These are phyloP conservation scores for Beauveria asiatica DNA, from an alignment of 2,329 filamentous ascomycete genomes.

Conservation along the genomic window DNA sequence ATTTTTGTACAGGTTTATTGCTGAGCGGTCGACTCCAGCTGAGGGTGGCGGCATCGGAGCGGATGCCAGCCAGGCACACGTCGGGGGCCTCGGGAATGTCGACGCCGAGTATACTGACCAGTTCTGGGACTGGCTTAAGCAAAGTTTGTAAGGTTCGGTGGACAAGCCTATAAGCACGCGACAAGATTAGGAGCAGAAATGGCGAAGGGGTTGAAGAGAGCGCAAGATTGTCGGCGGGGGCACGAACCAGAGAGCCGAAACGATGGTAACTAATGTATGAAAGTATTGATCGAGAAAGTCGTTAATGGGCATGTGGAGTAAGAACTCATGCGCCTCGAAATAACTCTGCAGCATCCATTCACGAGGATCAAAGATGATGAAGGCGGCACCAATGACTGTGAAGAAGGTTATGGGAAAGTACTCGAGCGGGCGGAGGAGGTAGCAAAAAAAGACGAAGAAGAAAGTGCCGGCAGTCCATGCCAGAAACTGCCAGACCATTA, in stretches of 20 bases:
- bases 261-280: conserved; percentile 11
- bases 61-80: conserved; percentile 84
- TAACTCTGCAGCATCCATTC: conserved; percentile 9
- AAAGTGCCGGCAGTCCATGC: conserved; percentile 28
- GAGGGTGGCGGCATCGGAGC: conserved; percentile 75
- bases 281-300: conserved; percentile 6
- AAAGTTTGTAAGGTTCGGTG: conserved; percentile 83
- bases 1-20: conserved; percentile 67
- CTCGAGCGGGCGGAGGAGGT: conserved; percentile 26
- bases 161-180: conserved; percentile 54
- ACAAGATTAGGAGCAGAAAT: not conserved
- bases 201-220: conserved; percentile 36
- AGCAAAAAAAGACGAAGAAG: conserved; percentile 29
- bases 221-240: conserved; percentile 25
- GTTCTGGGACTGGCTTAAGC: conserved; percentile 80
- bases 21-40: conserved; percentile 74
- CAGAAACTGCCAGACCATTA: conserved; percentile 36
- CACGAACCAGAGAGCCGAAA: conserved; percentile 14
- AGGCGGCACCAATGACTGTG: conserved; percentile 13
- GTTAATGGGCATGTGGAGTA: conserved; percentile 19
- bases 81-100: conserved; percentile 87
- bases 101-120: conserved; percentile 84
- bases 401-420: conserved; percentile 9
- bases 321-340: conserved; percentile 9
- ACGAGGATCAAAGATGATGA: conserved; percentile 18